Evolutionary conservation across 352 stramenopile species (phyloP), one percentile per base, ranked within the genome.

Genomic region (Phytopythium kandeliae): DNA sequence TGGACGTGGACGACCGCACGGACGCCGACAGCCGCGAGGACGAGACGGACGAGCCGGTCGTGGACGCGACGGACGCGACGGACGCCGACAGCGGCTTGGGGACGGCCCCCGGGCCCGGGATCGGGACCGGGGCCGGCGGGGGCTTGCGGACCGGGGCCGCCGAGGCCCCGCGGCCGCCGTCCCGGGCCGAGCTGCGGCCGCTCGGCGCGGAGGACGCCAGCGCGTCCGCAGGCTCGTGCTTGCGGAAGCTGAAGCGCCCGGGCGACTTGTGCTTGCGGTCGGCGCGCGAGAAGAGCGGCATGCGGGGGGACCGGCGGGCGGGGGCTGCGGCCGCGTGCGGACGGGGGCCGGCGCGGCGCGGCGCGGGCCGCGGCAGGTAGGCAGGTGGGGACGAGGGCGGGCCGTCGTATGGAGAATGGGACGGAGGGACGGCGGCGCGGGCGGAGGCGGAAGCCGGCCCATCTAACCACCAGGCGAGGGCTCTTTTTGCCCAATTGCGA

Each of bases 201-300:
- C 21, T 68, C 33, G 68, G 51, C 7, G 41, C 10, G 38, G 61
- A 52, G 13, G 50, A 58, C 54, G 65, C 59, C 38, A 54, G 60
- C 24, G 57, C 52, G 33, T 49, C 51, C 28, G 40, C 64, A 44
- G 70, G 54, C 54, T 77, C 73, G 58, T 85, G 71, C 38, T 78
- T 83, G 46, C 75, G 78, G 63, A 89, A 73, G 49, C 75, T 87
- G 58, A 89, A 87, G 60, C 74, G 72, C 17, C 62, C 58, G 44
- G 57, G 60, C 44, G 67, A 70, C 62, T 82, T 83, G 60, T 58
- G 55, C 60, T 81, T 77, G 49, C 65, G 65, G 54, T 67, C 74
- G 40, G 40, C 71, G 35, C 71, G 71, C 42, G 65, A 76, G 71
- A 89, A 87, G 35, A 87, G 71, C 61, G 74, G 70, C 78, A 89